Base-by-base conservation (phyloP, 116 monocot species). In the Posidonia oceanica region DNA sequence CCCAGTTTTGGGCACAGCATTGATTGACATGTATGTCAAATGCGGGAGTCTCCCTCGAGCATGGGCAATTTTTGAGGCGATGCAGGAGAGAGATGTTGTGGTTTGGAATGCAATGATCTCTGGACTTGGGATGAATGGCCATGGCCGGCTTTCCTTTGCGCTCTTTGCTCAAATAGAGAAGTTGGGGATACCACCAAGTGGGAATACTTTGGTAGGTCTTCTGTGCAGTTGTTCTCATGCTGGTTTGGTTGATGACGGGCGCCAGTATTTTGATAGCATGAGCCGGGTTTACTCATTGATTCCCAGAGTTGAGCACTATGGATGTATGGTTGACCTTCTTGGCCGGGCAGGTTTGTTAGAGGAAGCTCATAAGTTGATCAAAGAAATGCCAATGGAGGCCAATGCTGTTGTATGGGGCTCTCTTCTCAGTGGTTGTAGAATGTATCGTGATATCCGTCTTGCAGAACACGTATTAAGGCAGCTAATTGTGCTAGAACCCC, bases 251-350 rank as follows among this genome's bases (percentile, higher is more conserved):
- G 54, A 74, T 2, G 74, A 74, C 17, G 94, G 87, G 10, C 81
- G 84, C n/a, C 37, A 36, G 3, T 22, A 83, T 38, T 89, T 94
- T 42, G 69, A 83, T 57, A 74, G 56, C 36, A 94, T 94, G 85
- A 36, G 71, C 7, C 7, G 36, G 6, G 54, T 80, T 14, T 83
- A 79, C 55, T 67, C 67, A 5, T 21, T 94, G 54, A 22, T 17
- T 1, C 90, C 83, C 12, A 51, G 57, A 4, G 78, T 90, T 76
- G 94, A 84, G 68, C 94, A 90, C 39, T 94, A 89, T 44, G 81
- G 83, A 38, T 94, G 90, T 72, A 78, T 94, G 77, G 90, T 94
- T 29, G 87, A 94, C 68, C 80, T 94, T 36, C 85, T 94, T 4
- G 85, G 87, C 1, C 90, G 94, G 13, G 85, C 85, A 16, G 94